Percentiles rank a stretch among this genome's conserved stretches.
phyloP scores from a whole-genome alignment of 2,329 filamentous ascomycete genomes.

The Scedosporium aurantiacum region DNA sequence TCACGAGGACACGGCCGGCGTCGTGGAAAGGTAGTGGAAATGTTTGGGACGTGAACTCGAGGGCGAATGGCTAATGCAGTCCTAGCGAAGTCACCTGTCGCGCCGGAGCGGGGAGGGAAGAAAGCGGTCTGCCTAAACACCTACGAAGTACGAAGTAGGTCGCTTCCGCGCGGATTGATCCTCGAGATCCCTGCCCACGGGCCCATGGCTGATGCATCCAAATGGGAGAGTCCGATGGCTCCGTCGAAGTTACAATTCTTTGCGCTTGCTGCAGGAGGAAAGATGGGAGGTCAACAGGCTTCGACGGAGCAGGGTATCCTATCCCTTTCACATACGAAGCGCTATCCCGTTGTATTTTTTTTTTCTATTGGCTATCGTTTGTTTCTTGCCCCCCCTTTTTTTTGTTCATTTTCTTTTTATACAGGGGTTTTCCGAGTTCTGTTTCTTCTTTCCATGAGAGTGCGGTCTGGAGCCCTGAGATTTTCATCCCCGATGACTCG shows the following conservation, averaged over 20 bases:
- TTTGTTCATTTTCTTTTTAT: too few relatives aligned
- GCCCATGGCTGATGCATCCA: background rate
- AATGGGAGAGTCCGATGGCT: background rate
- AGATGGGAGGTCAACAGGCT: too few relatives aligned
- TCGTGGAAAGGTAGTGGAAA: background rate
- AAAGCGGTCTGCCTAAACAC: background rate
- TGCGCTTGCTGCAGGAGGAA: too few relatives aligned
- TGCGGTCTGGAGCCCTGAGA: too few relatives aligned
- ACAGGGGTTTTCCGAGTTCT: too few relatives aligned
- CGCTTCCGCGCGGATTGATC: background rate
- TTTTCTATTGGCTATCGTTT: too few relatives aligned
- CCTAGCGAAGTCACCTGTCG: background rate
- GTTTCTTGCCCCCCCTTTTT: too few relatives aligned
- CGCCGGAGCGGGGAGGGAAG: background rate
- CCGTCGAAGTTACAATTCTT: background rate
- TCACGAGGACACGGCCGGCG: background rate
- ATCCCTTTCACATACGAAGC: too few relatives aligned
- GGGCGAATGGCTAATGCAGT: background rate
- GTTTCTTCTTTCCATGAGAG: too few relatives aligned
- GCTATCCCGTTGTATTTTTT: too few relatives aligned
- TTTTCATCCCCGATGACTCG: background rate
- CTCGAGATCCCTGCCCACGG: background rate
- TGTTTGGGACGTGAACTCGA: background rate
- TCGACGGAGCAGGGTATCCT: too few relatives aligned
- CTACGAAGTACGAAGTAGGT: too few relatives aligned